phyloP scores from a whole-genome alignment of 371 early-diverging fungal genomes.

The Mortierella sp. region DNA sequence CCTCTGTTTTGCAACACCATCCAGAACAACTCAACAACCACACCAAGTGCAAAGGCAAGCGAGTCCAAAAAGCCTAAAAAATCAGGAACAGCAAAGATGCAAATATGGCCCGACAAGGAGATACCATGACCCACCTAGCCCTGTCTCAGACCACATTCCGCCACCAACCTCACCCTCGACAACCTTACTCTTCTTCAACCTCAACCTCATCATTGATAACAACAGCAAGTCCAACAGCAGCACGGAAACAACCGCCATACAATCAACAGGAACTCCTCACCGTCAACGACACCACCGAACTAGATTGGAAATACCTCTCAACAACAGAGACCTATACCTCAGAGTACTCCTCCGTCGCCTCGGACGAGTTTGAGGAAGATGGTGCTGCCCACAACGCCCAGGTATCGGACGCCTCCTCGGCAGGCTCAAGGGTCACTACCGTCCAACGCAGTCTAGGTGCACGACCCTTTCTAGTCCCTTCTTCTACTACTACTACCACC shows the following conservation, averaged over 20 bases:
- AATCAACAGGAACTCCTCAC: conserved; percentile 8
- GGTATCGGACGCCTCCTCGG: neutral
- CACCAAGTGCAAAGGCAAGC: neutral
- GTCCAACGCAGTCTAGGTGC: conserved; percentile 7
- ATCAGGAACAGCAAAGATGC: conserved; percentile 1
- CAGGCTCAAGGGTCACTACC: neutral
- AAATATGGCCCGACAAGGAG: conserved; percentile 10
- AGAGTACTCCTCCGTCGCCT: conserved; percentile 20
- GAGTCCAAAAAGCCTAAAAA: neutral
- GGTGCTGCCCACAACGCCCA: conserved; percentile 13
- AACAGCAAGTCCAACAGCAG: neutral
- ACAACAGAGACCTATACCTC: conserved; percentile 38
- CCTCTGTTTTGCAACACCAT: too few relatives aligned
- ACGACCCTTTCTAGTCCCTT: conserved; percentile 16
- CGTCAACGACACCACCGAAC: conserved; percentile 21
- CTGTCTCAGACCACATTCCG: neutral
- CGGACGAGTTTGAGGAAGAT: conserved; percentile 21
- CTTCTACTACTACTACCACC: conserved; percentile 13
- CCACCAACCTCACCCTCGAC: neutral
- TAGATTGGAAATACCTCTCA: conserved; percentile 53
- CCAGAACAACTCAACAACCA: neutral
- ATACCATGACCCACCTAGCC: conserved; percentile 3
- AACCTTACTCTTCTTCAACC: neutral
- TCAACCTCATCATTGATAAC: neutral
- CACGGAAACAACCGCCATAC: neutral